These are phyloP conservation scores for Leccinellum albellum DNA, from an alignment of 768 basidiomycete genomes.

Conservation along the genomic window DNA sequence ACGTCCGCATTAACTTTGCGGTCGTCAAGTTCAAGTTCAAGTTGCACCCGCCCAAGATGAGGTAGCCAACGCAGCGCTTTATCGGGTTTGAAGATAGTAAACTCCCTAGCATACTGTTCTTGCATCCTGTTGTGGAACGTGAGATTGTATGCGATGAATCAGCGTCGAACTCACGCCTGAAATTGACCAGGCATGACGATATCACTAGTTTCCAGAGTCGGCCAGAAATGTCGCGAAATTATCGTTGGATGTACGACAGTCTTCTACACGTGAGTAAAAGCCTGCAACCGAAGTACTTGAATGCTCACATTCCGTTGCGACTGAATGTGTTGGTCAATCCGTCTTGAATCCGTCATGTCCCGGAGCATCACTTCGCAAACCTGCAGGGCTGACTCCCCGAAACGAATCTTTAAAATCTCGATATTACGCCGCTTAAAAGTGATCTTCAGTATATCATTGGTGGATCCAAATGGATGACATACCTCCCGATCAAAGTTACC, in stretches of 20 bases:
- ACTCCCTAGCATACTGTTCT: constrained; percentile 72
- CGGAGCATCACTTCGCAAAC: constrained; percentile 98
- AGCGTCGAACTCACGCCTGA: constrained; percentile 49
- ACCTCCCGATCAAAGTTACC: constrained; percentile 75
- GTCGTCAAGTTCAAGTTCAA: constrained; percentile 82
- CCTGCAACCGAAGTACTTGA: neutral
- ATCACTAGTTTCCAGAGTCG: constrained; percentile 67
- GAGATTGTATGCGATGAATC: neutral
- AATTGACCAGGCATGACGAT: constrained; percentile 86
- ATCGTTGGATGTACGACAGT: constrained; percentile 82
- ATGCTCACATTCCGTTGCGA: constrained; percentile 58
- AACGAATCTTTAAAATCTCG: constrained; percentile 92
- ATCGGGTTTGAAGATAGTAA: constrained; percentile 84
- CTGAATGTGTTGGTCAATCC: constrained; percentile 86
- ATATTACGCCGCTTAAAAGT: constrained; percentile 74
- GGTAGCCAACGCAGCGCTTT: constrained; percentile 88
- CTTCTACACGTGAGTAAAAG: constrained; percentile 33
- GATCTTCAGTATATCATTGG: constrained; percentile 1
- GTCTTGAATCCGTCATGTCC: constrained; percentile 92
- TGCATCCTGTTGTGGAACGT: constrained; percentile 50
- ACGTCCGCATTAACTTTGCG: constrained; percentile 72
- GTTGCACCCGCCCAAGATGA: constrained; percentile 77
- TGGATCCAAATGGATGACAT: neutral
- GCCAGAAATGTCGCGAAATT: constrained; percentile 96
- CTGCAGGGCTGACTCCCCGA: constrained; percentile 89